Base-by-base conservation (phyloP, 495 filamentous ascomycete genomes). In the Neohortaea acidophila region DNA sequence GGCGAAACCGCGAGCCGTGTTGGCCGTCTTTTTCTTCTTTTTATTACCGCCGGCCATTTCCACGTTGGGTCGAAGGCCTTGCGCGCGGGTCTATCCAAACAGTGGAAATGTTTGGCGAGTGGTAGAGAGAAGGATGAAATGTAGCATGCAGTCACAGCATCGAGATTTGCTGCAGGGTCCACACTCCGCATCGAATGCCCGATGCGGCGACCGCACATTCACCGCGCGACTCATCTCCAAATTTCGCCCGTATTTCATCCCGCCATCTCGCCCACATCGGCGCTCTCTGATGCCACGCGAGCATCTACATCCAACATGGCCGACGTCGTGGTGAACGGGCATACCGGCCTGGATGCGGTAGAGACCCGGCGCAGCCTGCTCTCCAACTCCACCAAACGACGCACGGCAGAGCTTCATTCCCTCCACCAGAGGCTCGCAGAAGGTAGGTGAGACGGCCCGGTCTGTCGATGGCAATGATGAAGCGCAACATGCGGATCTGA, bases 1-100 rank as follows among this genome's bases (percentile, higher is more conserved):
- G 43, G 86, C 84, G 63, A 94, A 84, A 7, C 84, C 86, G 51
- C 89, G 71, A 28, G 82, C 81, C 20, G 87, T 82, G 58, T 94
- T 94, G 13, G 73, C 69, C 31, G 79, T 63, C 64, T 94, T 94
- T 59, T 81, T 87, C 59, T 89, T 96, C 63, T 84, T 91, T 37
- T 49, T 49, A 18, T 47, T 47, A 27, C 44, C 39, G n/a, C 22
- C 38, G 12, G 38, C 21, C 38, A 43, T 43, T 25, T 18, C 41
- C 45, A n/a, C n/a, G n/a, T n/a, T n/a, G n/a, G n/a, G n/a, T n/a
- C n/a, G n/a, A n/a, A n/a, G n/a, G n/a, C n/a, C n/a, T n/a, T n/a
- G n/a, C n/a, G n/a, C n/a, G n/a, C n/a, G n/a, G n/a, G n/a, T n/a
- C n/a, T n/a, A n/a, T n/a, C n/a, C n/a, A n/a, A n/a, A n/a, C n/a